Base-by-base conservation (phyloP, 169 alveolate species). In the Plasmodium berghei region DNA sequence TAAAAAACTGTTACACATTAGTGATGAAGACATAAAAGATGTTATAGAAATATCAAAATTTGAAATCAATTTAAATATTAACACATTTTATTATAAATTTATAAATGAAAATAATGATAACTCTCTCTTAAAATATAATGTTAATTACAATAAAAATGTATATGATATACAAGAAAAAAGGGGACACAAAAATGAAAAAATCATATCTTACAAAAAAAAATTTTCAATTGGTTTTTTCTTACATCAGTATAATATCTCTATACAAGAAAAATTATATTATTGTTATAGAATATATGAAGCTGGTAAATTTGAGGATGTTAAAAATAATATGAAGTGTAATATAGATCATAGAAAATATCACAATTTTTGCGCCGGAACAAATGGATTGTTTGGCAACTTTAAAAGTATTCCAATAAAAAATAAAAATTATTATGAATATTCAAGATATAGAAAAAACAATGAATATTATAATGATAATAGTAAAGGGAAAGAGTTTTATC, bases 61-160 rank as follows among this genome's bases (percentile, higher is more conserved):
- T 67, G 42, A 28, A 1, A 83, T 83, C 4, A 83, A 83, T 28
- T 28, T 83, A 28, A 83, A 83, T 59, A 83, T 83, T 55, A 66
- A 72, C 34, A 55, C 55, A 14, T 72, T 72, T 72, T 72, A 72
- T 56, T 73, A 1, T 26, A 28, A 54, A 12, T 56, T 58, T 9
- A 40, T 75, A 28, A 48, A 75, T 22, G 67, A 62, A 48, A 62
- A 63, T 42, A 75, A 55, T 34, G 66, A 75, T 3, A 61, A 54
- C 54, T 26, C 55, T 56, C 20, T 75, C 14, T 67, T 72, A 18
- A 54, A 40, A 20, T 69, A 52, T 24, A 69, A 83, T n/a, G 69
- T 67, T 28, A 26, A 62, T 18, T 62, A 67, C 34, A 69, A 58
- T 56, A 80, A 80, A 54, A 80, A 80, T 49, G 24, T 80, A 20